Percentiles rank a stretch among this genome's conserved stretches.
Conservation (phyloP, 2,329 filamentous ascomycete species). For the Albophoma yamanashiensis region DNA sequence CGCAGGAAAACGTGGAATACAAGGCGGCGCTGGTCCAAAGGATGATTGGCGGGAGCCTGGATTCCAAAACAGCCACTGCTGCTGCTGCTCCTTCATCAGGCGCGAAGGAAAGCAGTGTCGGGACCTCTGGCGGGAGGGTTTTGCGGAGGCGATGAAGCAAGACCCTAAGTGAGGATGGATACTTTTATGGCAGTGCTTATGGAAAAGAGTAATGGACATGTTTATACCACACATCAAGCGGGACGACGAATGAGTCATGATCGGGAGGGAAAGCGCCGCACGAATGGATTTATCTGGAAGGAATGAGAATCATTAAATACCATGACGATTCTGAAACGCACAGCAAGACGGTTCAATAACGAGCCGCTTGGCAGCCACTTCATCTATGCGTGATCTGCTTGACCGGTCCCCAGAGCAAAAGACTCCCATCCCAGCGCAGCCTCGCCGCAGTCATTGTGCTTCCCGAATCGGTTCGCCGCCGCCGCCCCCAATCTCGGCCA, state of each 20-base stretch:
- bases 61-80: slow-evolving; percentile 1
- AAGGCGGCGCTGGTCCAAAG: slow-evolving; percentile 33
- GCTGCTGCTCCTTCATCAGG: background rate
- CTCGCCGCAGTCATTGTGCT: background rate
- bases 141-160: slow-evolving; percentile 10
- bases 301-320: background rate
- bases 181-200: background rate
- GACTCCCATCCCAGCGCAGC: background rate
- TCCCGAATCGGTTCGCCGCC: background rate
- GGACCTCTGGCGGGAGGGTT: slow-evolving; percentile 7
- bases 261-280: no score
- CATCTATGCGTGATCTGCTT: background rate
- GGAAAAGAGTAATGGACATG: background rate
- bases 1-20: slow-evolving; percentile 29
- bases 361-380: background rate
- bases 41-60: slow-evolving; percentile 22
- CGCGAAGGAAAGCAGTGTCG: background rate
- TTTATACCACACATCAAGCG: background rate
- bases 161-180: no score
- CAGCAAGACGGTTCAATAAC: background rate
- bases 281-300: background rate
- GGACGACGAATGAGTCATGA: background rate
- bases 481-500: background rate
- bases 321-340: background rate
- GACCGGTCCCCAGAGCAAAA: background rate